Evolutionary conservation across 371 early-diverging fungal genomes (phyloP), one percentile per base, ranked within the genome.

Genomic region (Saksenaea oblongispora): DNA sequence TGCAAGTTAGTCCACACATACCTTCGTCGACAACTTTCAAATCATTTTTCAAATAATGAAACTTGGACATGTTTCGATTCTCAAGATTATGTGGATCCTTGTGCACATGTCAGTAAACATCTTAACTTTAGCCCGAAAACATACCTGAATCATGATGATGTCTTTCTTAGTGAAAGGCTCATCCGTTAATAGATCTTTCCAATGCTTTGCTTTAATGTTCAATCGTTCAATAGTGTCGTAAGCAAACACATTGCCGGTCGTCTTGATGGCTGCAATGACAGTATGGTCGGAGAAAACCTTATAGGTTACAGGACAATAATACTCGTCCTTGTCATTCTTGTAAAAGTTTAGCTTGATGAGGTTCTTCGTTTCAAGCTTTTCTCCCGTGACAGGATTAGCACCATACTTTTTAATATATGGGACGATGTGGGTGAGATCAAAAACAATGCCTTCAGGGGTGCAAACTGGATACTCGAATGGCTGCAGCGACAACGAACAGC

Each of bases 391-490:
- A 15, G 97, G 98, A 64, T 95, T 92, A 8, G 88, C 91, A 54
- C 87, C 86, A 65, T 91, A 85, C 68, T 96, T 91, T 65, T 93
- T 93, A 53, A 96, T 71, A 70, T 93, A 96, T 0, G 92, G 91
- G 14, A 90, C 78, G 42, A 98, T 96, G 69, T 93, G 84, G 63
- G 88, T 81, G 2, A 92, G 80, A 62, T 97, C 97, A 78, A 94
- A 97, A 15, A 96, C 84, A 54, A 78, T 88, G 27, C 97, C 98
- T 26, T 94, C 93, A 11, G 79, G 75, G 1, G 95, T 93, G 74
- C 95, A 95, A 28, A 94, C 87, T 3, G 98, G 95, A 65, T 84
- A 84, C 56, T 89, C 91, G 66, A 95, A 93, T 3, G 97, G 96
- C 66, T 87, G 88, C 42, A 96, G 78, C 10, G 95, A 90, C 24